Evolutionary conservation across 352 stramenopile genomes (phyloP).

Genomic region (Globisporangium iwayamae): DNA sequence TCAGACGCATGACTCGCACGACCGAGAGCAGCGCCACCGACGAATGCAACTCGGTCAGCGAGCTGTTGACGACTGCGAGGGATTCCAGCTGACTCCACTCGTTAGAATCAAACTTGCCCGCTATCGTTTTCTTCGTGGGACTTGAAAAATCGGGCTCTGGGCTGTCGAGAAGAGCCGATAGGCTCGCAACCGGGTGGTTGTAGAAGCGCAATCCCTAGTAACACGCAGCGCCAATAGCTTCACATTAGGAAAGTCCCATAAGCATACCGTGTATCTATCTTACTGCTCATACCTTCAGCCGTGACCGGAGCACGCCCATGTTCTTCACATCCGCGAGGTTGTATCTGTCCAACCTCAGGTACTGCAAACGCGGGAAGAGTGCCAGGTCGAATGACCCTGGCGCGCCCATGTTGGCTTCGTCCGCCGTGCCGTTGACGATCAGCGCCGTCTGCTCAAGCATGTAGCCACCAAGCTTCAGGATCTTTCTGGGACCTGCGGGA

Average conservation of each 20-base stretch:
- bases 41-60: conserved; percentile 12
- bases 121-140: neutral
- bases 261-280: neutral
- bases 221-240: neutral
- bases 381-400: conserved; percentile 18
- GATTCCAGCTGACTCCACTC: conserved; percentile 20
- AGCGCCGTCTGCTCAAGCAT: conserved; percentile 19
- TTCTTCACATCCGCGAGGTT: conserved; percentile 7
- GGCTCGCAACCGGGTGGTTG: conserved; percentile 1
- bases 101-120: neutral
- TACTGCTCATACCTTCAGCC: conserved; percentile 10
- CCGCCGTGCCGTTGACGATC: conserved; percentile 2
- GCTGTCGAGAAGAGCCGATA: conserved; percentile 10
- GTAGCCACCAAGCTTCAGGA: conserved; percentile 16
- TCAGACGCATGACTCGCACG: conserved; percentile 11
- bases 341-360: conserved; percentile 15
- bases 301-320: conserved; percentile 7
- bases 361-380: conserved; percentile 19
- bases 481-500: conserved; percentile 12
- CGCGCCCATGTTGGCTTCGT: conserved; percentile 5
- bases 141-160: neutral
- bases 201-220: conserved; percentile 17
- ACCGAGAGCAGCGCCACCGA: conserved; percentile 16
- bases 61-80: conserved; percentile 17
- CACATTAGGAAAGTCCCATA: neutral